Conservation (phyloP, 352 stramenopile genomes). For the Phytophthora hybrid region DNA sequence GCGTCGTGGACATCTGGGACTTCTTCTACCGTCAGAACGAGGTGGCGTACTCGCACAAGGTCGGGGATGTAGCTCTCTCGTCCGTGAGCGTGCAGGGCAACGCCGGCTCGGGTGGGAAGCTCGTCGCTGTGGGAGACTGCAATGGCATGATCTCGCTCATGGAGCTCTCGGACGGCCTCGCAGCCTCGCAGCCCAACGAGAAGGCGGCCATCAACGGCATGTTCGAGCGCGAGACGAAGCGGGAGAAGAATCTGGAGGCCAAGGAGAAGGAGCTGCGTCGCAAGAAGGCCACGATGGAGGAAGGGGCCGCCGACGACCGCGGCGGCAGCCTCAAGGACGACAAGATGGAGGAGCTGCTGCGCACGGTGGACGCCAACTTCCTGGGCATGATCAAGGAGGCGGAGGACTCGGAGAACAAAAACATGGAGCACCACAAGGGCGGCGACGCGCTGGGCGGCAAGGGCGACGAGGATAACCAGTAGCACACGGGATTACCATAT, state of each 20-base stretch:
- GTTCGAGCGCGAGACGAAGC: constrained; percentile 97
- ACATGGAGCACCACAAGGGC: constrained; percentile 87
- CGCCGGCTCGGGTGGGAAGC: constrained; percentile 87
- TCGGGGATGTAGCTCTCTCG: constrained; percentile 92
- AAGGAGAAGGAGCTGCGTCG: constrained; percentile 90
- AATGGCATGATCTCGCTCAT: constrained; percentile 97
- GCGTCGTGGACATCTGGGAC: constrained; percentile 98
- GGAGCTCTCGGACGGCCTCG: constrained; percentile 95
- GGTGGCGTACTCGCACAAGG: constrained; percentile 97
- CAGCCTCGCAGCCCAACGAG: constrained; percentile 92
- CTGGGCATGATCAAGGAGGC: constrained; percentile 97
- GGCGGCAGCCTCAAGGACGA: constrained; percentile 84
- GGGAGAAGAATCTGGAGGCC: constrained; percentile 95
- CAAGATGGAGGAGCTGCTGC: constrained; percentile 95
- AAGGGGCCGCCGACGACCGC: constrained; percentile 78
- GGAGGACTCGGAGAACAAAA: constrained; percentile 92
- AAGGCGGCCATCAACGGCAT: constrained; percentile 96
- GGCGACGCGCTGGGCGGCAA: constrained; percentile 49
- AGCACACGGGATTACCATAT: neutral
- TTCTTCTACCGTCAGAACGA: constrained; percentile 98
- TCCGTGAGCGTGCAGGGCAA: constrained; percentile 95
- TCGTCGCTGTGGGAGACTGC: constrained; percentile 95
- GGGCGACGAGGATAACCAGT: constrained; percentile 42
- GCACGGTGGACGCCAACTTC: constrained; percentile 95
- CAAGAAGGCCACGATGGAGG: constrained; percentile 85